A percentile compares a stretch with the other conserved stretches of the same genome.
Conservation (phyloP, 208 protist genomes). For the Naegleria gruberi region DNA sequence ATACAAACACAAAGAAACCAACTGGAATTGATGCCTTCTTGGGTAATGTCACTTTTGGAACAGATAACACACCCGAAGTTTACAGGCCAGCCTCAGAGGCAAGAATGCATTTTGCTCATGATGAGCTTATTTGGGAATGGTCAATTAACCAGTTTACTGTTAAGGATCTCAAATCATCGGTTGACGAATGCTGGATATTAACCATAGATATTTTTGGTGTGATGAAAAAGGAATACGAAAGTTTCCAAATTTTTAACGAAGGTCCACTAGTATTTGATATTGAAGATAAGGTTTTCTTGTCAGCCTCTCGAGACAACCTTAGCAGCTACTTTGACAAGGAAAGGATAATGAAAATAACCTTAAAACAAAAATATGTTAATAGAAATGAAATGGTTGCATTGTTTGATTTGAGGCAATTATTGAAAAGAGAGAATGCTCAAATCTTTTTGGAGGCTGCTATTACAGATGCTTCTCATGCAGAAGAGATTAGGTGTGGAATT, state of each 20-base stretch:
- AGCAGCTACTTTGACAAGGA: not conserved
- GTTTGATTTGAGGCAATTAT: not conserved
- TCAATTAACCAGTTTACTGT: not conserved
- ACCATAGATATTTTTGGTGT: not conserved
- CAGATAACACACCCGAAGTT: not conserved
- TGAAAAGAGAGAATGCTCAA: not conserved
- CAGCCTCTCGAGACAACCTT: not conserved
- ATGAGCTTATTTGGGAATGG: not conserved
- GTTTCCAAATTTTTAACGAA: constrained; percentile 18
- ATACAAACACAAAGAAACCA: not conserved
- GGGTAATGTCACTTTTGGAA: not conserved
- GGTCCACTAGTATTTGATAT: constrained; percentile 16
- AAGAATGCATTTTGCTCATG: not conserved
- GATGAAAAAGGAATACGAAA: not conserved
- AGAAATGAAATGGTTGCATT: not conserved
- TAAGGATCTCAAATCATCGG: not conserved
- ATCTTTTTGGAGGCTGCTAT: not conserved
- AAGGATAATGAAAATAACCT: not conserved
- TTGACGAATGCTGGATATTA: constrained; percentile 21
- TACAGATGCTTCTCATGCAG: not conserved
- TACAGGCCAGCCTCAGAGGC: not conserved
- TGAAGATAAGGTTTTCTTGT: not conserved
- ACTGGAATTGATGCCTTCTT: not conserved
- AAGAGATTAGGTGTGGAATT: not conserved
- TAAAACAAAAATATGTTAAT: not conserved